phyloP scores from a whole-genome alignment of 805 yeast genomes.

The Candida xiaguanensis region DNA sequence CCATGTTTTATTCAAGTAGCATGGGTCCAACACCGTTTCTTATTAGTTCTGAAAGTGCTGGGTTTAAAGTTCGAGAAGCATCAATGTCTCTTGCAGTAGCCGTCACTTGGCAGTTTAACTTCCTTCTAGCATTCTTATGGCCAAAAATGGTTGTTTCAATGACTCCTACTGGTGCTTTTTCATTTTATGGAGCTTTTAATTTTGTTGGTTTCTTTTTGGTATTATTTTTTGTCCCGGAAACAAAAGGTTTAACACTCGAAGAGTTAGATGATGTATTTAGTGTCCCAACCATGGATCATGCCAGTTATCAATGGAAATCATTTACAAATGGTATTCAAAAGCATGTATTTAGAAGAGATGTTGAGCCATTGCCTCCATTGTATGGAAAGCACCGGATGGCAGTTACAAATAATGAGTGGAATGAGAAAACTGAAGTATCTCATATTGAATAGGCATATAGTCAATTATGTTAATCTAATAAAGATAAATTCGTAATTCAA shows the following conservation, averaged over 20 bases:
- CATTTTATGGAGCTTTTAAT: constrained; percentile 88
- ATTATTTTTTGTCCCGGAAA: constrained; percentile 69
- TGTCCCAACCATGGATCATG: constrained; percentile 55
- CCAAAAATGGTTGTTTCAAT: constrained; percentile 65
- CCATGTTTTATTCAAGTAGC: constrained; percentile 74
- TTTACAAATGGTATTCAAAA: constrained; percentile 43
- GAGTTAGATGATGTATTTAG: constrained; percentile 72
- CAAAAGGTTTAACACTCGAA: constrained; percentile 64
- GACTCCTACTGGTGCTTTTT: constrained; percentile 81
- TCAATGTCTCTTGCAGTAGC: constrained; percentile 81
- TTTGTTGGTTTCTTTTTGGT: constrained; percentile 65
- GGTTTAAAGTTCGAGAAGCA: constrained; percentile 36
- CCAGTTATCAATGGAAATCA: constrained; percentile 34
- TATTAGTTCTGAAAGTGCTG: not conserved
- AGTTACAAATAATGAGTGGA: constrained; percentile 59
- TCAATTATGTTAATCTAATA: too few relatives aligned
- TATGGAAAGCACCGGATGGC: constrained; percentile 57
- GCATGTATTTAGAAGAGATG: constrained; percentile 41
- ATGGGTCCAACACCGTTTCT: constrained; percentile 85
- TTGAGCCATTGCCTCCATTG: constrained; percentile 51
- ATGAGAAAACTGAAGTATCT: constrained; percentile 51
- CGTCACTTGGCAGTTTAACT: constrained; percentile 71
- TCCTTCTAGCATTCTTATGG: constrained; percentile 72
- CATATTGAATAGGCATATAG: constrained; percentile 54
- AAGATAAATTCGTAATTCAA: too few relatives aligned